Evolutionary conservation across 2,329 filamentous ascomycete genomes (phyloP), one percentile per base, ranked within the genome.

Genomic region (Ambrosiella xylebori): DNA sequence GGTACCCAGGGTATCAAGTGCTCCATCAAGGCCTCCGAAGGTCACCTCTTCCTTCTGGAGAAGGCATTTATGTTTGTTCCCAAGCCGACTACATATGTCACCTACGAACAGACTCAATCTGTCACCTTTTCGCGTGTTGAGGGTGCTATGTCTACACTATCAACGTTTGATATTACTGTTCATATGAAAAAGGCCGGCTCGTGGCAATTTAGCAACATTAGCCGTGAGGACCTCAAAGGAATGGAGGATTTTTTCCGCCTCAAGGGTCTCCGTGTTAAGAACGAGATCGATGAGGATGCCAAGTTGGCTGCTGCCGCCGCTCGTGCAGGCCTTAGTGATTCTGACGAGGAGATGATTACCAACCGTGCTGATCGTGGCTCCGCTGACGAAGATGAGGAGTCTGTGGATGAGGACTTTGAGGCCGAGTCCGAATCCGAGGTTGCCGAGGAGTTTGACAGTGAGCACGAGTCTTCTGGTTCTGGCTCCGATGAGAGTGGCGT

Each of bases 1-100:
- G 82, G 86, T 66, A 90, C 96, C 70, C 88, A 84, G 64, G 93
- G 93, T 60, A 94, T 98, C 71, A 98, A 98, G 74, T 98, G 93
- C 71, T 95, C 90, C n/a, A 96, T 98, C 80, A 98, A 98, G 73
- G 94, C 94, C 57, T 96, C 94, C 70, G 93, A 98, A 73, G 93
- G 94, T 61, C 90, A 95, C 68, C 76, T 98, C 55, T 98, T 95
- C 79, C 96, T 90, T 69, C 74, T 98, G 64, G 93, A 98, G 71
- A 96, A 96, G 73, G 91, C 90, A 7, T 95, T 98, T 71, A 94
- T 98, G 81, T 98, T 98, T 69, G 93, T 98, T 13, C 93, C 93
- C 38, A 98, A 98, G 74, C 93, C 93, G 1, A 90, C 93, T 13
- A 96, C 91, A 1, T 98, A 97, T 72, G 91, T 98, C 61, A 86